These are phyloP conservation scores for Schwanniomyces pseudopolymorphus DNA, from an alignment of 805 yeast genomes.

Conservation along the genomic window DNA sequence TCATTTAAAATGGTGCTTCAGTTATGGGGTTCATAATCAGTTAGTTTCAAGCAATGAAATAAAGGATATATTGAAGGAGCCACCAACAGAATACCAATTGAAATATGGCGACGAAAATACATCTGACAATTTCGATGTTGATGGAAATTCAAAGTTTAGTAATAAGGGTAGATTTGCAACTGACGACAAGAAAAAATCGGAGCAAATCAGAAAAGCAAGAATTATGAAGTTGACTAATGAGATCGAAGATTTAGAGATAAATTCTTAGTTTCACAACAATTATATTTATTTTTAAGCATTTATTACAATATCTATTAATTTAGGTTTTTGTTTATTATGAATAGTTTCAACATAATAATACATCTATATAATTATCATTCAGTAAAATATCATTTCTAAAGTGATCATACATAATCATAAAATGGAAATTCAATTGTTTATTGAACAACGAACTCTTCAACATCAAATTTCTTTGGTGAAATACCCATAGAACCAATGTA, in stretches of 20 bases:
- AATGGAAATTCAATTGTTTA: constrained; percentile 4
- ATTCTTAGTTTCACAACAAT: not conserved
- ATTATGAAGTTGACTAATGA: constrained; percentile 31
- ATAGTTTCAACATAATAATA: not conserved
- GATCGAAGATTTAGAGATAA: constrained; percentile 26
- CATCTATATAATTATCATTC: not conserved
- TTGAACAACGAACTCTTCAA: constrained; percentile 22
- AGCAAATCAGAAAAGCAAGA: constrained; percentile 37
- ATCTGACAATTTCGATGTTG: constrained; percentile 11
- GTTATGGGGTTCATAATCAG: constrained; percentile 52
- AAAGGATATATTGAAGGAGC: constrained; percentile 36
- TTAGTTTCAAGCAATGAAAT: constrained; percentile 37
- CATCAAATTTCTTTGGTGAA: constrained; percentile 22
- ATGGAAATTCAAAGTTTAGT: constrained; percentile 4
- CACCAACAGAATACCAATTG: constrained; percentile 23
- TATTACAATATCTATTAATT: not conserved
- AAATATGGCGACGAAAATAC: constrained; percentile 16
- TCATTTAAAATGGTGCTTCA: constrained; percentile 51
- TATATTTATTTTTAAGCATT: too few relatives aligned
- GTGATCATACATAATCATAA: constrained; percentile 14
- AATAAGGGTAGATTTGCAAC: constrained; percentile 13
- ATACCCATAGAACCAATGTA: constrained; percentile 67
- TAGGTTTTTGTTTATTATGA: not conserved
- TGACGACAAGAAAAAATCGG: constrained; percentile 36
- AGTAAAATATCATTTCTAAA: not conserved